A percentile compares a stretch with the other conserved stretches of the same genome.
phyloP scores from a whole-genome alignment of 2,329 filamentous ascomycete species.

The Calonectria pseudoturangicola region DNA sequence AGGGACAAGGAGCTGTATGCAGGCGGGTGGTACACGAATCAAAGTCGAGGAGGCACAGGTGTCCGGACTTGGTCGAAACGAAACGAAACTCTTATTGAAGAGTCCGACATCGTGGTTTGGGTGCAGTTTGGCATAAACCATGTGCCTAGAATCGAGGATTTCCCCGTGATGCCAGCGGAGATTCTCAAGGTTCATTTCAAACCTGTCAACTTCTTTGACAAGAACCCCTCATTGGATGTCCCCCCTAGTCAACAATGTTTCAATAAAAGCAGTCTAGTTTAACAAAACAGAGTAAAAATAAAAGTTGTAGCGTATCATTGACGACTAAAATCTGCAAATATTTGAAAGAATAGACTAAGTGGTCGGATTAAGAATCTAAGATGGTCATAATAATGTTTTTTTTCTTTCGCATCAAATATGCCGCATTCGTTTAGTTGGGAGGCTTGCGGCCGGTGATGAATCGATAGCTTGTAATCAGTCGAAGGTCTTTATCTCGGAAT shows the following conservation, averaged over 20 bases:
- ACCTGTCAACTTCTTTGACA: constrained; percentile 68
- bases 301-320: not conserved
- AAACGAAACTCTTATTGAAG: constrained; percentile 77
- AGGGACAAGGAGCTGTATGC: constrained; percentile 70
- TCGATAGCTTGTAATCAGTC: constrained; percentile 50
- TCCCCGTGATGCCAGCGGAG: constrained; percentile 66
- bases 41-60: constrained; percentile 59
- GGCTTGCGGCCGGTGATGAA: constrained; percentile 48
- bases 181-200: constrained; percentile 49
- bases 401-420: not conserved
- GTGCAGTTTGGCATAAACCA: constrained; percentile 70
- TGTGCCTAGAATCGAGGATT: constrained; percentile 69
- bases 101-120: constrained; percentile 77
- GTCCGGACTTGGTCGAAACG: constrained; percentile 62
- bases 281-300: not conserved
- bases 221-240: constrained; percentile 68
- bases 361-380: not conserved
- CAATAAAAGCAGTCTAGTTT: constrained; percentile 45
- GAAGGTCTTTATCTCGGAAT: constrained; percentile 54
- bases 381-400: not conserved
- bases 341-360: not conserved
- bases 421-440: not conserved
- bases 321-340: not conserved
- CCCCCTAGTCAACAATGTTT: constrained; percentile 54
- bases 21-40: constrained; percentile 71